A percentile compares a stretch with the other conserved stretches of the same genome.
phyloP scores from a whole-genome alignment of 495 filamentous ascomycete genomes.

The Neurospora discreta region DNA sequence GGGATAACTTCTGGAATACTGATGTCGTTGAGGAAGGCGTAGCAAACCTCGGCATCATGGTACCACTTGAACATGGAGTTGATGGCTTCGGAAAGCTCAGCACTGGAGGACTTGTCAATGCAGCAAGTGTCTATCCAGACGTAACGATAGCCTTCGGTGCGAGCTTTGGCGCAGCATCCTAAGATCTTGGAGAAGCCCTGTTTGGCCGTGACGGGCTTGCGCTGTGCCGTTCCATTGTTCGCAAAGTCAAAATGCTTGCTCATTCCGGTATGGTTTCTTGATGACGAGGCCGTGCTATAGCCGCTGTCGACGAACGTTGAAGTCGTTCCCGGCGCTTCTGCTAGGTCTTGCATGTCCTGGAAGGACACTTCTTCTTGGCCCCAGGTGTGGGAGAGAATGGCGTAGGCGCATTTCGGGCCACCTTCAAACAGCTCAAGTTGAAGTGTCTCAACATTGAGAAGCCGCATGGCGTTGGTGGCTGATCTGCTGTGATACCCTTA shows the following conservation, averaged over 20 bases:
- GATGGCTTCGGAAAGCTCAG: conserved; percentile 20
- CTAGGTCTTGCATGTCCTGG: conserved; percentile 4
- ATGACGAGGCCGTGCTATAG: background rate
- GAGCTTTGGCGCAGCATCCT: background rate
- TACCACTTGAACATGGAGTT: conserved; percentile 20
- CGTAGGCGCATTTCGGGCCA: conserved; percentile 12
- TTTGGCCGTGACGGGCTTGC: background rate
- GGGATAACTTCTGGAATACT: background rate
- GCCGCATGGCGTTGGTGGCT: conserved; percentile 11
- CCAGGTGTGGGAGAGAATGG: conserved; percentile 23
- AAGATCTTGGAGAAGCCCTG: conserved; percentile 8
- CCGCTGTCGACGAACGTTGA: background rate
- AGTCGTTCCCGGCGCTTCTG: background rate
- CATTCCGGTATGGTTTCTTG: background rate
- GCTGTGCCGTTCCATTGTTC: background rate
- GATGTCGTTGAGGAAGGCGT: conserved; percentile 23
- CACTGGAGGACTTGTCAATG: conserved; percentile 25
- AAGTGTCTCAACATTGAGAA: conserved; percentile 14
- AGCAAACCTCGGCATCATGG: conserved; percentile 17
- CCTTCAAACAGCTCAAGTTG: conserved; percentile 13
- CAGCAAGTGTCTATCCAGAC: conserved; percentile 34
- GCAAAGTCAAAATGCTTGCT: background rate
- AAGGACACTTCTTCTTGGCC: conserved; percentile 19
- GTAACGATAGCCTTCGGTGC: conserved; percentile 14
- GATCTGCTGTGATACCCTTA: background rate